Percentiles rank a stretch among this genome's conserved stretches.
Evolutionary conservation across 1,139 yeast genomes (phyloP).

Genomic region (Geotrichum carabidarum): DNA sequence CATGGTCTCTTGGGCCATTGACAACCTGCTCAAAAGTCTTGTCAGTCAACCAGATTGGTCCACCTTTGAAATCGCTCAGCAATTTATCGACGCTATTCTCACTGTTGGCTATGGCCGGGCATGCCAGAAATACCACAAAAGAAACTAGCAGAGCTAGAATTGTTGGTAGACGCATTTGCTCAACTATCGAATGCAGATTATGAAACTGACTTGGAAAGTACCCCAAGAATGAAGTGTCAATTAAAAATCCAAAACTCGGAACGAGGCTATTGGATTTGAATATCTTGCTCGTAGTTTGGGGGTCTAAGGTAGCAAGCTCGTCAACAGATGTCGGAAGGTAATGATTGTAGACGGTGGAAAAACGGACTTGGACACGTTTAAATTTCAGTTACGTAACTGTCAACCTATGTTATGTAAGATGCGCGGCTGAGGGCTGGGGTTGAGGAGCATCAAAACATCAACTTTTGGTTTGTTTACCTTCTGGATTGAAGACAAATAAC

Average conservation of each 20-base stretch:
- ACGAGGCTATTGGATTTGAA: too few species aligned
- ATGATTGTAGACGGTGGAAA: neutral
- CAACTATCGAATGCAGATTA: too few species aligned
- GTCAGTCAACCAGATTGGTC: conserved; percentile 46
- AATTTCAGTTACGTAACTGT: neutral
- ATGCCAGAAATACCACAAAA: conserved; percentile 81
- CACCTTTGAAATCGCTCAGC: conserved; percentile 17
- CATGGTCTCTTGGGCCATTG: conserved; percentile 65
- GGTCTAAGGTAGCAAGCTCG: neutral
- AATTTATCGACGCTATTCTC: conserved; percentile 11
- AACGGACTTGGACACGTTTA: conserved; percentile 1
- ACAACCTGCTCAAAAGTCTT: conserved; percentile 55
- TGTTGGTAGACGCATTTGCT: conserved; percentile 10
- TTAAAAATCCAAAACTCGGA: too few species aligned
- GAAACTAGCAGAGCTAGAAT: conserved; percentile 49
- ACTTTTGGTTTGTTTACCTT: neutral
- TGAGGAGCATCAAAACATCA: neutral
- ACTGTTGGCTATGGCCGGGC: conserved; percentile 20
- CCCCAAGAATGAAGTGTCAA: too few species aligned
- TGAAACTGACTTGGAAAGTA: too few species aligned
- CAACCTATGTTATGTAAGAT: neutral
- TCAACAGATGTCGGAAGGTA: neutral
- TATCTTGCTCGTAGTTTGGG: too few species aligned
- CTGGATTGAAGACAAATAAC: neutral
- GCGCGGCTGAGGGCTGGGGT: conserved; percentile 7